These are phyloP conservation scores for Auriculariales sp. DNA, from an alignment of 768 basidiomycete species.

Conservation along the genomic window DNA sequence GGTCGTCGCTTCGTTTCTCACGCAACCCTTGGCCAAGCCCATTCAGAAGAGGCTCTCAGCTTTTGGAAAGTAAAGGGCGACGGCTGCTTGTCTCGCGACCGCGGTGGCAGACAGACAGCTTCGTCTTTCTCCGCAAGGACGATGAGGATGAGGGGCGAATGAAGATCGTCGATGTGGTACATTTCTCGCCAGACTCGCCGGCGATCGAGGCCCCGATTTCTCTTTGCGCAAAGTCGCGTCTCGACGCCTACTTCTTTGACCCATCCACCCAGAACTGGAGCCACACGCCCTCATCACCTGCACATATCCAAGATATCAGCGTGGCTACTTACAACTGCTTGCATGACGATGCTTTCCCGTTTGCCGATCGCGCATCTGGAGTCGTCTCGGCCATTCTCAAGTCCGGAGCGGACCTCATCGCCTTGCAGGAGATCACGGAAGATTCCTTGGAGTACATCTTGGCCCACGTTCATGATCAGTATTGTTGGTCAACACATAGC, in stretches of 20 bases:
- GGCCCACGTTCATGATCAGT: background rate
- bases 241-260: slow-evolving; percentile 5
- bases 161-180: slow-evolving; percentile 9
- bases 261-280: slow-evolving; percentile 1
- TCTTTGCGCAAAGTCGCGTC: background rate
- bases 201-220: no score
- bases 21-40: slow-evolving; percentile 11
- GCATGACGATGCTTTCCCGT: slow-evolving; percentile 8
- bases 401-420: slow-evolving; percentile 9
- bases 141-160: slow-evolving; percentile 11
- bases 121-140: slow-evolving; percentile 10
- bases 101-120: slow-evolving; percentile 9
- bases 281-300: background rate
- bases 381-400: slow-evolving; percentile 7
- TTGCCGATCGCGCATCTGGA: slow-evolving; percentile 1
- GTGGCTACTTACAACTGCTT: slow-evolving; percentile 12
- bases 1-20: slow-evolving; percentile 11
- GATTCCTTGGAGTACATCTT: slow-evolving; percentile 6
- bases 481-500: slow-evolving; percentile 7
- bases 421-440: slow-evolving; percentile 12
- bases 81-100: slow-evolving; percentile 2
- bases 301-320: background rate
- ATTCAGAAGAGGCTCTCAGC: slow-evolving; percentile 3
- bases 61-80: slow-evolving; percentile 9
- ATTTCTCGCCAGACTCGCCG: background rate